Evolutionary conservation across 176 grass and related monocot species (phyloP), one percentile per base, ranked within the genome.

Genomic region (Cocos nucifera): DNA sequence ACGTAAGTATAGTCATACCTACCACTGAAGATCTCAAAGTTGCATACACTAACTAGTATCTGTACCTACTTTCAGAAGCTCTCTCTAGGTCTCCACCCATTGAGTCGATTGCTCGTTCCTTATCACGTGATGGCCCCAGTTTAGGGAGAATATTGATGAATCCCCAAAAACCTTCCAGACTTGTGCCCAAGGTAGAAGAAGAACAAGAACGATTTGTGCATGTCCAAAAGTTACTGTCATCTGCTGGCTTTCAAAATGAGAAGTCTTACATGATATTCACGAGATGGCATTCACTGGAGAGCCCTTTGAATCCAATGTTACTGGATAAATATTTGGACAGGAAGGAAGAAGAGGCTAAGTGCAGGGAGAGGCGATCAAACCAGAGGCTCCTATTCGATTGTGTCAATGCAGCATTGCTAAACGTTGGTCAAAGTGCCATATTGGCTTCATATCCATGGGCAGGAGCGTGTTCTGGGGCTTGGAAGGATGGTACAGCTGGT

Each of bases 121-220:
- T 86, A 15, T 76, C 84, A 4, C 73, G 81, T 76, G 81, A 80
- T 64, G 68, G 69, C 63, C 81, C 81, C 58, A 71, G 76, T 19
- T 53, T 71, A 3, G 84, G 88, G 78, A 70, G 59, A 25, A 72
- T 73, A 65, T 98, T 88, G 0, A 80, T 81, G 48, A 92, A 92
- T 81, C 83, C 93, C 28, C 66, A 83, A 75, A 83, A 85, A 56
- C 75, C 90, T 64, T 88, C 79, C 18, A 77, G 73, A 28, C 72
- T 85, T 80, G 83, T 98, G 66, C 85, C 93, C 0, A 88, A 83
- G 70, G 93, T 79, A 54, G 93, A 98, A 17, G 84, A 92, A 64
- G 93, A 98, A 58, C 78, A 86, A 24, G 79, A 98, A 53, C 79
- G 69, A 1, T 75, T 78, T 56, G 75, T 71, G 2, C 85, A 85